Conservation (phyloP, 1,284 basidiomycete species). For the Microbotryomycetes sp. region DNA sequence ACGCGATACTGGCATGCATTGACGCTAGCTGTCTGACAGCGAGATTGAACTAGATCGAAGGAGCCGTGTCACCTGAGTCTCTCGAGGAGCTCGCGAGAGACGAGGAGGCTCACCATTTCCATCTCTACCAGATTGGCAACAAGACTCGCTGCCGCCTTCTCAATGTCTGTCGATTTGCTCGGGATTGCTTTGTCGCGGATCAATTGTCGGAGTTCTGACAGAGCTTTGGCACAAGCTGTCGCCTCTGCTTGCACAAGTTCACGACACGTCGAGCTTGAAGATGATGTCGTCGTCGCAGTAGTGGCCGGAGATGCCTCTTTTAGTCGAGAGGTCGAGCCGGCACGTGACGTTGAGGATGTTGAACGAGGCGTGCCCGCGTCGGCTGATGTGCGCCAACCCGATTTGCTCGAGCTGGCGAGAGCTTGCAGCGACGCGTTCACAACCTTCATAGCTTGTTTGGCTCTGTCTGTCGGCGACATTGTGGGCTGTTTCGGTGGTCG, state of each 20-base stretch:
- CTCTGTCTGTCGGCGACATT: conserved; percentile 10
- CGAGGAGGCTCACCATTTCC: conserved; percentile 41
- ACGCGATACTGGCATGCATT: not conserved
- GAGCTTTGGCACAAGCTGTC: conserved; percentile 36
- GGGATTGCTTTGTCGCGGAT: conserved; percentile 31
- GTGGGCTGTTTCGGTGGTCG: not conserved
- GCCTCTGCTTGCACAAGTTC: conserved; percentile 34
- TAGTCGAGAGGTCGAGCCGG: conserved; percentile 15
- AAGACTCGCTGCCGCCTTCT: conserved; percentile 60
- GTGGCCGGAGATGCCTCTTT: not conserved
- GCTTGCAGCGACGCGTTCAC: conserved; percentile 58
- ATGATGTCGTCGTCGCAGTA: not conserved
- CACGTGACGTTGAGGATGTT: not conserved
- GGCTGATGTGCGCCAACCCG: conserved; percentile 52
- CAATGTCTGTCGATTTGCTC: conserved; percentile 52
- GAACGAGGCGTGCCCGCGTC: not conserved
- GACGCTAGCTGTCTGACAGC: not conserved
- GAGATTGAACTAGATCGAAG: not conserved
- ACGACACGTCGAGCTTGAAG: not conserved
- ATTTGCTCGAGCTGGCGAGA: conserved; percentile 51
- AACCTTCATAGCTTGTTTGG: conserved; percentile 41
- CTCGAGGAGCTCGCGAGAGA: too few relatives aligned
- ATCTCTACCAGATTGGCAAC: conserved; percentile 57
- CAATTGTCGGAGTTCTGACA: conserved; percentile 41
- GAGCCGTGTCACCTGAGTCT: not conserved